Conservation (phyloP, 495 filamentous ascomycete species). For the Neurospora cerealis region DNA sequence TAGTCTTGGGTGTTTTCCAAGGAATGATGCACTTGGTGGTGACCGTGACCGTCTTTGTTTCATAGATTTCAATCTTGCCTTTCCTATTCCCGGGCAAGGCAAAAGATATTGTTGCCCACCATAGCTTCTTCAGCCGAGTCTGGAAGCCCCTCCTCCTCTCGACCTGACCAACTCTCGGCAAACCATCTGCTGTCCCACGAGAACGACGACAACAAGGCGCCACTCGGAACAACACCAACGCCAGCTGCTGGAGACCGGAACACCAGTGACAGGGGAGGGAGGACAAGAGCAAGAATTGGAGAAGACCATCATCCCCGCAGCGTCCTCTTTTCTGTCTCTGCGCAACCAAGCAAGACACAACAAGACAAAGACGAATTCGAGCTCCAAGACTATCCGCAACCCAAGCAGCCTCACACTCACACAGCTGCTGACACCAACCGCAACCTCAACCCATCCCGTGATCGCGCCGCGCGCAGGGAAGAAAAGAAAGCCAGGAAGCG, state of each 20-base stretch:
- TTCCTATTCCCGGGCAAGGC: conserved; percentile 5
- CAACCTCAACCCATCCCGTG: neutral
- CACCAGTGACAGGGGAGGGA: neutral
- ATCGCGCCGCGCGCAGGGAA: conserved; percentile 8
- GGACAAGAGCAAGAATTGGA: neutral
- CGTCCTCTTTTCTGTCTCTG: neutral
- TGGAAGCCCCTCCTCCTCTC: conserved; percentile 31
- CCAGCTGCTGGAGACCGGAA: neutral
- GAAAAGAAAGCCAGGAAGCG: conserved; percentile 39
- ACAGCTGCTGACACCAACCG: neutral
- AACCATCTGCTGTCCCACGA: conserved; percentile 12
- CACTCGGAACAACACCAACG: neutral
- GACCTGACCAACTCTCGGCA: conserved; percentile 13
- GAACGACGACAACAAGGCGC: conserved; percentile 8
- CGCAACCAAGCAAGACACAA: neutral
- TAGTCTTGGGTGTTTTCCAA: neutral
- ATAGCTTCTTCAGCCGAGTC: conserved; percentile 22
- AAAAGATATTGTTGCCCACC: conserved; percentile 14
- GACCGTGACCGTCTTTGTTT: neutral
- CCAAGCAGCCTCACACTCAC: neutral
- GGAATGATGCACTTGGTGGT: neutral
- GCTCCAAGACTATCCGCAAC: conserved; percentile 21
- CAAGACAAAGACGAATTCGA: conserved; percentile 23
- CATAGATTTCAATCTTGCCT: neutral
- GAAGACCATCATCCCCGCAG: neutral